phyloP scores from a whole-genome alignment of 176 grass and related monocot species.

The Hordeum vulgare region DNA sequence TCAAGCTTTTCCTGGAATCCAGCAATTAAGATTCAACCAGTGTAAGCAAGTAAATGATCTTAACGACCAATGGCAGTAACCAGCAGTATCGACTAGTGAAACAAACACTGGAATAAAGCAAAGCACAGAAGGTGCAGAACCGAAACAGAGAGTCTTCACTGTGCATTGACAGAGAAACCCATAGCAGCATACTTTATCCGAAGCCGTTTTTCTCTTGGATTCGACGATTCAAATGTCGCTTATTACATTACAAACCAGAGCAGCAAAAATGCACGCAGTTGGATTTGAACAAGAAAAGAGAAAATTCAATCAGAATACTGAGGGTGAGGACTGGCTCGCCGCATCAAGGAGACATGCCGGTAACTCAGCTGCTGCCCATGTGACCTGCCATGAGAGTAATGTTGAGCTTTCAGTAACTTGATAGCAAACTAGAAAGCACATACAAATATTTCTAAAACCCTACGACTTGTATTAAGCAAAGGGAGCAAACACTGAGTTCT shows the following conservation, averaged over 20 bases:
- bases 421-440: background rate
- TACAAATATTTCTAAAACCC: background rate
- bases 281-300: background rate
- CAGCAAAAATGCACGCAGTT: background rate
- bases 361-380: background rate
- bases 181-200: background rate
- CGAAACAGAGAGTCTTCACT: background rate
- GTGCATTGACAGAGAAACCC: background rate
- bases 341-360: background rate
- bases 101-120: background rate
- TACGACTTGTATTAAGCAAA: background rate
- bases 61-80: background rate
- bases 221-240: slow-evolving; percentile 20
- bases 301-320: background rate
- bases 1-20: background rate
- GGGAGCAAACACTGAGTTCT: background rate
- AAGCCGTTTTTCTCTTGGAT: background rate
- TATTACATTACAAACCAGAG: slow-evolving; percentile 14
- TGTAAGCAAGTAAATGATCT: background rate
- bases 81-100: background rate
- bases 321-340: background rate
- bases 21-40: background rate
- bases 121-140: too few species aligned
- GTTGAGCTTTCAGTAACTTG: background rate
- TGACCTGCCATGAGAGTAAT: background rate